Evolutionary conservation across 768 basidiomycete species (phyloP), one percentile per base, ranked within the genome.

Genomic region (Kwoniella bestiolae): DNA sequence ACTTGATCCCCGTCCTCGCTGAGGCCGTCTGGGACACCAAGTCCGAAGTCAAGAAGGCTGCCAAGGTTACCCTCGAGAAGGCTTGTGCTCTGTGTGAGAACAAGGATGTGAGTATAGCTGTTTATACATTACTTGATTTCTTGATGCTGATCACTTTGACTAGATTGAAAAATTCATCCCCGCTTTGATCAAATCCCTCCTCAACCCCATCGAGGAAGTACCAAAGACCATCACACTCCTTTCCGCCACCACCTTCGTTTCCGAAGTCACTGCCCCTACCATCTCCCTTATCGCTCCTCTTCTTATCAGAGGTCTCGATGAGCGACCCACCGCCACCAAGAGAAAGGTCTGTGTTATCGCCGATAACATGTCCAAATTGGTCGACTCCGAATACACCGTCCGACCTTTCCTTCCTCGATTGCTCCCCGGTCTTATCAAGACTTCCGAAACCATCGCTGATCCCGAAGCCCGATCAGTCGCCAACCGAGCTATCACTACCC

Each of bases 141-240:
- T 28, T 56, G 3, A 45, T 53, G 46, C 38, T 50, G 31, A 47
- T 65, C 9, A 6, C 65, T 64, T 38, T 61, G 45, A 56, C 45
- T 50, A 79, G 71, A 83, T 96, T 91, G 76, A 82, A 73, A 83
- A 83, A 75, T 82, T 85, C 85, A 92, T 98, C 86, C 92, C 92
- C 75, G 94, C 94, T 82, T 88, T 99, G 78, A 94, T 97, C 83
- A 93, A 95, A 83, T 90, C 92, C 82, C 86, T 98, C 79, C 93
- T 97, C 84, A 94, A 99, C 86, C 96, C 96, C 76, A 93, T 96
- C 71, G 95, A 99, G 85, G 96, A 99, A 88, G 94, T 97, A 64
- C 91, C 94, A 77, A 90, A 88, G 76, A 96, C 94, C 78, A 91
- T 97, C 77, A 86, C 86, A 69, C 90, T 95, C 84, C 92, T 96